phyloP scores from a whole-genome alignment of 306 rosid species.

The Comarum palustre region DNA sequence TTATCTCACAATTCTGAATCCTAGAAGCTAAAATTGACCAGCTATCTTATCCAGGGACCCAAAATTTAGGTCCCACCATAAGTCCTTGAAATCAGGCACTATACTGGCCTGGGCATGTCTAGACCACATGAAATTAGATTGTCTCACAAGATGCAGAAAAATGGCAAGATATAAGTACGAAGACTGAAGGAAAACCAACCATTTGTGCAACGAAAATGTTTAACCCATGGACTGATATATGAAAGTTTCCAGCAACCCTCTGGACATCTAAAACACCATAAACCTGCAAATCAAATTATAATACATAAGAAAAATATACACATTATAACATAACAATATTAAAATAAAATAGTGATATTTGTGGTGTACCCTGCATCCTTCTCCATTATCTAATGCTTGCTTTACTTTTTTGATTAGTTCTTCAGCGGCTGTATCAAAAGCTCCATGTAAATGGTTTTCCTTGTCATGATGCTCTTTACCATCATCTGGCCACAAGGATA shows the following conservation, averaged over 20 bases:
- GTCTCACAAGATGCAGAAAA: neutral
- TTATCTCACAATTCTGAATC: neutral
- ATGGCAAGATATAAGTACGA: neutral
- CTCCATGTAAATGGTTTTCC: conserved; percentile 41
- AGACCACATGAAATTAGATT: conserved; percentile 8
- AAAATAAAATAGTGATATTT: neutral
- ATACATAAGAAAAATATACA: neutral
- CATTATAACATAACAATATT: neutral
- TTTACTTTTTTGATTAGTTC: conserved; percentile 67
- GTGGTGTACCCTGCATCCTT: conserved; percentile 82
- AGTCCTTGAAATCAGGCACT: neutral
- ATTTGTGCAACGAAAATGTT: conserved; percentile 90
- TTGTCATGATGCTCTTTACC: conserved; percentile 58
- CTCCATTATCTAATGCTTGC: conserved; percentile 55
- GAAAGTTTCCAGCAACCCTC: conserved; percentile 94
- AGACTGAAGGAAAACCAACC: conserved; percentile 38
- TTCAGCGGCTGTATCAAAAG: conserved; percentile 69
- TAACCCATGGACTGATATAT: conserved; percentile 83
- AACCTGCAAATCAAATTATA: conserved; percentile 54
- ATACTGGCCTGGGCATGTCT: neutral
- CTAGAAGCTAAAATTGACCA: neutral
- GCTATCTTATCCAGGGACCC: neutral
- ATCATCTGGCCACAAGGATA: conserved; percentile 41
- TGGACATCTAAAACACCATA: conserved; percentile 93
- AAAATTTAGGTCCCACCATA: neutral